phyloP scores from a whole-genome alignment of 2,329 filamentous ascomycete genomes.

The Pseudonectria buxi region DNA sequence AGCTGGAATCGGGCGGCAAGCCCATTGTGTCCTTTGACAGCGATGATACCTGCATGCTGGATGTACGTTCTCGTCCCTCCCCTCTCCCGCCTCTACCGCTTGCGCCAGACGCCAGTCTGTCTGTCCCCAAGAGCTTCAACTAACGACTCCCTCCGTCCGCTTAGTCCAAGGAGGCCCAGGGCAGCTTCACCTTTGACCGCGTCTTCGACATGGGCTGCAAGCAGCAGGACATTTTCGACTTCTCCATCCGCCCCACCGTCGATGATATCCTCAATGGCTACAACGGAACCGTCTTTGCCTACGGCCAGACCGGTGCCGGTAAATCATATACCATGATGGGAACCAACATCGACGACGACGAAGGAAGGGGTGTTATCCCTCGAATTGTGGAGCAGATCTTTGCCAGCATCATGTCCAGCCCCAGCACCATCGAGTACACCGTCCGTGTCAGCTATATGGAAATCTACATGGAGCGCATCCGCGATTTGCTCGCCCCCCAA shows the following conservation, averaged over 20 bases:
- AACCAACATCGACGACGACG: conserved; percentile 81
- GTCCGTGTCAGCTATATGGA: conserved; percentile 99
- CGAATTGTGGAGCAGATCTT: conserved; percentile 98
- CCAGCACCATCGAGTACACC: conserved; percentile 95
- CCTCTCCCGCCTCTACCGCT: neutral
- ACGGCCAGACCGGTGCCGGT: conserved; percentile 95
- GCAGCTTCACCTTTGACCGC: conserved; percentile 92
- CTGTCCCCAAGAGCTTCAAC: too few species aligned
- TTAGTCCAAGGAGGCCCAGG: conserved; percentile 75
- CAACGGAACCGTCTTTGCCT: conserved; percentile 98
- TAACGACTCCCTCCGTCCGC: conserved; percentile 3
- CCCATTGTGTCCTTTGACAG: conserved; percentile 85
- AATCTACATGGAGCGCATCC: conserved; percentile 98
- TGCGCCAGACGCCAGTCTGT: too few species aligned
- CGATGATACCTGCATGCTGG: conserved; percentile 80
- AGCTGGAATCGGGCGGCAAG: conserved; percentile 83
- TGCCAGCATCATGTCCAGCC: conserved; percentile 84
- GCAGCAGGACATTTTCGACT: conserved; percentile 94
- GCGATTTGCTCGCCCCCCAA: conserved; percentile 83
- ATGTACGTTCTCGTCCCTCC: conserved; percentile 50
- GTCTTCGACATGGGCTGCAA: conserved; percentile 92
- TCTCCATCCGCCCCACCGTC: conserved; percentile 90
- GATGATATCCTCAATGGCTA: conserved; percentile 98
- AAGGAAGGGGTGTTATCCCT: conserved; percentile 88
- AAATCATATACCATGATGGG: conserved; percentile 94